These are phyloP conservation scores for Lasiosphaeria ovina DNA, from an alignment of 495 filamentous ascomycete genomes.

Conservation along the genomic window DNA sequence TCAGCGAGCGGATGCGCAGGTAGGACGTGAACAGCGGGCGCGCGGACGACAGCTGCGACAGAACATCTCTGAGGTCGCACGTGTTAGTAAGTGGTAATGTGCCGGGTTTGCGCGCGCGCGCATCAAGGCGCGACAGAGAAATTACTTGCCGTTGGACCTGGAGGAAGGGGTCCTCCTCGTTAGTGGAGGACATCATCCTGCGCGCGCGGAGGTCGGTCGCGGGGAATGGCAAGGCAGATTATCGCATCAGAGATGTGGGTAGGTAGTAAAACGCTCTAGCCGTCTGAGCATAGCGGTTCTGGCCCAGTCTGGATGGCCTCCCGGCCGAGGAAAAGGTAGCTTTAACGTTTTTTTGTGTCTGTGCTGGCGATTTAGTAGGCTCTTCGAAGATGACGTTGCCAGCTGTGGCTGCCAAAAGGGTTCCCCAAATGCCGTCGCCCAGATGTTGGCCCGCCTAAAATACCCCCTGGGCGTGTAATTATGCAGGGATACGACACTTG, in stretches of 20 bases:
- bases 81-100: not conserved
- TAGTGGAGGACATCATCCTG: conserved; percentile 68
- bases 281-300: conserved; percentile 8
- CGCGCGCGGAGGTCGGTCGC: conserved; percentile 2
- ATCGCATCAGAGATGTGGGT: conserved; percentile 11
- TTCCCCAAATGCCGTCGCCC: not conserved
- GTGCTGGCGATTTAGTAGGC: not conserved
- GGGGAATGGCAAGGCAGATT: conserved; percentile 1
- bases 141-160: conserved; percentile 77
- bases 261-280: not conserved
- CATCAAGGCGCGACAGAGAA: conserved; percentile 2
- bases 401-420: conserved; percentile 2
- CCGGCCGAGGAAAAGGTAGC: not conserved
- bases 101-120: not conserved
- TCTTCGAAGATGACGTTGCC: conserved; percentile 11
- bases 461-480: not conserved
- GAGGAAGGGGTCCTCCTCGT: conserved; percentile 84
- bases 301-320: conserved; percentile 3
- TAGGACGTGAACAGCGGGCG: conserved; percentile 90
- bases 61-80: conserved; percentile 67
- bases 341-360: not conserved
- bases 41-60: conserved; percentile 71
- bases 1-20: conserved; percentile 88
- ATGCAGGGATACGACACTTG: too few species aligned
- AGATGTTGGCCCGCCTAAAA: too few species aligned